Conservation (phyloP, 768 basidiomycete species). For the Paxillus ammoniavirescens region DNA sequence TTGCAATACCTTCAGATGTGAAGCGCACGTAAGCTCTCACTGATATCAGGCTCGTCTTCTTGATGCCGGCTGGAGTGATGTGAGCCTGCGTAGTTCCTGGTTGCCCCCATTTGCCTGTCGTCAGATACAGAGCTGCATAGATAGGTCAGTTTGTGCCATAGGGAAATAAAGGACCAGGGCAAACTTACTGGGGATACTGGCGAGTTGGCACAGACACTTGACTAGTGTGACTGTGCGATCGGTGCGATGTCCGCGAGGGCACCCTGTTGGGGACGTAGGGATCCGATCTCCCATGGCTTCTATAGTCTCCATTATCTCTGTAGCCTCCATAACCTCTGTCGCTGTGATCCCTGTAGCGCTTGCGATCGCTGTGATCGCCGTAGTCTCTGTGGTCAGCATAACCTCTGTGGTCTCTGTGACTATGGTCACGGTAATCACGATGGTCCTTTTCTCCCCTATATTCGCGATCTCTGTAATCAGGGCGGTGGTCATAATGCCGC, state of each 20-base stretch:
- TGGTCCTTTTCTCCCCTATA: conserved; percentile 16
- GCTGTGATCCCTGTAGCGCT: conserved; percentile 2
- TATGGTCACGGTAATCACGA: conserved; percentile 20
- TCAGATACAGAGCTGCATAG: conserved; percentile 19
- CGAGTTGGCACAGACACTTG: conserved; percentile 15
- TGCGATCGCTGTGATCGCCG: conserved; percentile 5
- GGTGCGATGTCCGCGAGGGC: conserved; percentile 28
- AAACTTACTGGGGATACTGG: conserved; percentile 20
- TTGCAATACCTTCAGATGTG: conserved; percentile 15
- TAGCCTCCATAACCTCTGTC: conserved; percentile 13
- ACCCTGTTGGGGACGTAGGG: conserved; percentile 16
- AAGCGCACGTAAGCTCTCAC: conserved; percentile 18
- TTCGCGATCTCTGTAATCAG: conserved; percentile 22
- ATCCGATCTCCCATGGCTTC: conserved; percentile 12
- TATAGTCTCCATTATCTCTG: conserved; percentile 2
- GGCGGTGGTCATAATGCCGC: conserved; percentile 19
- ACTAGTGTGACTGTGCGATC: conserved; percentile 18
- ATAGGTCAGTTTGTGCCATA: conserved; percentile 7
- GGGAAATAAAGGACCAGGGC: not conserved
- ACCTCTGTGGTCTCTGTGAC: conserved; percentile 17
- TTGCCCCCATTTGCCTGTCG: conserved; percentile 23
- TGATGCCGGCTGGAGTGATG: conserved; percentile 12
- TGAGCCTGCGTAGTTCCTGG: conserved; percentile 18
- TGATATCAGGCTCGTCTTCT: conserved; percentile 25
- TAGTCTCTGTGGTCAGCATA: conserved; percentile 15